Base-by-base conservation (phyloP, 2,329 filamentous ascomycete genomes). In the Penicillium rolfsii region DNA sequence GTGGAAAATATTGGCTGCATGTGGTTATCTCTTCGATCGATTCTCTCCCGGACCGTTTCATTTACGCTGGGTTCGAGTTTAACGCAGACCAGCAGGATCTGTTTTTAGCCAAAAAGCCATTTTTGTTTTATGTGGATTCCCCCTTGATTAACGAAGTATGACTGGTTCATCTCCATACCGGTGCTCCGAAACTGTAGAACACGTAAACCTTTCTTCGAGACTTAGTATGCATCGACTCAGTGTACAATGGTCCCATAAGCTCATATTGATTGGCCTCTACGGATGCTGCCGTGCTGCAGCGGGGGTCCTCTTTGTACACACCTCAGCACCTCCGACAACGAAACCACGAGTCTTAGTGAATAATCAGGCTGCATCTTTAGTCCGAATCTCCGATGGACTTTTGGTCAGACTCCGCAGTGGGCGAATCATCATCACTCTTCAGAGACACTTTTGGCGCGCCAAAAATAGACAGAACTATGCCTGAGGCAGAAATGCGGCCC, bases 61-160 rank as follows among this genome's bases (percentile, higher is more conserved):
- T 67, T 60, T 63, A 65, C 68, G 67, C 63, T 65, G 67, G 73
- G 69, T 64, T 68, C 69, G 73, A 75, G 70, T 68, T 70, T 73
- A 74, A 75, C 74, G 69, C 74, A 71, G 70, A 71, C 74, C 69
- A 66, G 67, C 67, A 67, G 70, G 72, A 69, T 75, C 69, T 69
- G 72, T 72, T 73, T 69, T 73, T 75, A 75, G 72, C 72, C 71
- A 75, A 75, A 75, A 74, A 71, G 67, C 67, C 67, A 68, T 72
- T 65, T 70, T 46, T 70, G 66, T 70, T 72, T 70, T 68, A 68
- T 72, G 65, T 69, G 67, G 62, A 68, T 71, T 72, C 66, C 68
- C 70, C 67, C 67, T 19, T 69, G 61, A 66, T 70, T 73, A 76
- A 75, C 73, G 73, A 76, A 76, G 74, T 75, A 74, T 72, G 69